A percentile compares a stretch with the other conserved stretches of the same genome.
Evolutionary conservation across 1,284 basidiomycete genomes (phyloP).

Genomic region (Naganishia liquefaciens): DNA sequence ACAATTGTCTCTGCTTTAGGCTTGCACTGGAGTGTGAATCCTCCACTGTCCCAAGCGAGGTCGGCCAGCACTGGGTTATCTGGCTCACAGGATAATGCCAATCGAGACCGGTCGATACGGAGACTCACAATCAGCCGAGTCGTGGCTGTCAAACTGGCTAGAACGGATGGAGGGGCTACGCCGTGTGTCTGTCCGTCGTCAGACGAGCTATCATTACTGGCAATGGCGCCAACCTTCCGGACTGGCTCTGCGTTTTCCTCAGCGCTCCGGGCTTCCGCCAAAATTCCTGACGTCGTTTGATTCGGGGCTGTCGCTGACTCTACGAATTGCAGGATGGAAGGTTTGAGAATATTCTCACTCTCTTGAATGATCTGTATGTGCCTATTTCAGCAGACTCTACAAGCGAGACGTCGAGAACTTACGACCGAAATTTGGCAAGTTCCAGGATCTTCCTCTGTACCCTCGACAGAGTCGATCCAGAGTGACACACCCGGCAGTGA

Average conservation of each 20-base stretch:
- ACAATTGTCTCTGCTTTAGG: slow-evolving; percentile 65
- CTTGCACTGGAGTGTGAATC: slow-evolving; percentile 75
- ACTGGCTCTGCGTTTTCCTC: neutral
- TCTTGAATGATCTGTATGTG: slow-evolving; percentile 78
- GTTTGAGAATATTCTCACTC: slow-evolving; percentile 77
- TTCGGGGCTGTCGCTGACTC: slow-evolving; percentile 62
- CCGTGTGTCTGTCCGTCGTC: slow-evolving; percentile 29
- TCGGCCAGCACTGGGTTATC: slow-evolving; percentile 84
- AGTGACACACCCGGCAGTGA: slow-evolving; percentile 75
- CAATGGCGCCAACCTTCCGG: neutral
- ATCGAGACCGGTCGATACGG: slow-evolving; percentile 80
- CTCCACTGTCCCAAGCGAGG: slow-evolving; percentile 86
- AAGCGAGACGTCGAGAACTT: neutral
- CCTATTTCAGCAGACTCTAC: slow-evolving; percentile 38
- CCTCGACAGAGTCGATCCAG: slow-evolving; percentile 64
- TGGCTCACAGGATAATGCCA: slow-evolving; percentile 80
- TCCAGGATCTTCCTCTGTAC: neutral
- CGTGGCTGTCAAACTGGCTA: slow-evolving; percentile 35
- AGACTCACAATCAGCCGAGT: slow-evolving; percentile 64
- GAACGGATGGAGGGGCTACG: neutral
- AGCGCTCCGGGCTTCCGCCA: neutral
- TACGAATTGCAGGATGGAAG: slow-evolving; percentile 70
- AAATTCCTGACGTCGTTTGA: slow-evolving; percentile 59
- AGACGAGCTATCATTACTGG: slow-evolving; percentile 31
- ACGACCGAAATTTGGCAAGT: slow-evolving; percentile 35